These are phyloP conservation scores for Gypsophila paniculata DNA, from an alignment of 179 eudicot genomes.

Conservation along the genomic window DNA sequence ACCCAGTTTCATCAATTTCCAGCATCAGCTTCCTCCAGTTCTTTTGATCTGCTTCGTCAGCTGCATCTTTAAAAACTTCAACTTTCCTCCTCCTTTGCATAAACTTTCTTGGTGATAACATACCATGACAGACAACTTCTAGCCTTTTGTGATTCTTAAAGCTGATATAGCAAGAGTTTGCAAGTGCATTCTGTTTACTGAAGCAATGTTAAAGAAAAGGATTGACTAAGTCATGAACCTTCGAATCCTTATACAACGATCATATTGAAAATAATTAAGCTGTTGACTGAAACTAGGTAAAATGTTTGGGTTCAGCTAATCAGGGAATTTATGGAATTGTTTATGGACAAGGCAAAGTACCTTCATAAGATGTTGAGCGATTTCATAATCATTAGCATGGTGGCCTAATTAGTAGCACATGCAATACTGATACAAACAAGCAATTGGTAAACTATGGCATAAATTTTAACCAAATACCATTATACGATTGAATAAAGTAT, in stretches of 20 bases:
- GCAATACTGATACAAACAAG: no score
- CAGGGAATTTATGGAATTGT: no score
- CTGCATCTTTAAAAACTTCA: constrained; percentile 69
- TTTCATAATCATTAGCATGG: background rate
- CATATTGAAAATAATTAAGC: background rate
- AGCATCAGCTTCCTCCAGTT: constrained; percentile 78
- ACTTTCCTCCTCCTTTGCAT: constrained; percentile 76
- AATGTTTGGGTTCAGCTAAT: background rate
- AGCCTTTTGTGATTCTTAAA: constrained; percentile 41
- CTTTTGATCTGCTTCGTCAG: constrained; percentile 79
- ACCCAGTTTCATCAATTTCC: constrained; percentile 77
- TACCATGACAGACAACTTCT: constrained; percentile 61
- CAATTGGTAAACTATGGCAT: no score
- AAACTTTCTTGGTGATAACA: constrained; percentile 85
- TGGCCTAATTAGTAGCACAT: no score
- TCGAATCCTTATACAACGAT: background rate
- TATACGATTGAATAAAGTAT: no score
- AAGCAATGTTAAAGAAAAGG: constrained; percentile 20
- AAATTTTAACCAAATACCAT: no score
- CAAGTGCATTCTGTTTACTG: constrained; percentile 47
- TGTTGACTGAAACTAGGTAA: background rate
- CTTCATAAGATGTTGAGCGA: background rate
- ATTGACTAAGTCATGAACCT: constrained; percentile 18
- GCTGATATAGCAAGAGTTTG: constrained; percentile 34
- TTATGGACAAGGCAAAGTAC: background rate